Base-by-base conservation (phyloP, 257 asterid species). In the Capsicum rhomboideum region DNA sequence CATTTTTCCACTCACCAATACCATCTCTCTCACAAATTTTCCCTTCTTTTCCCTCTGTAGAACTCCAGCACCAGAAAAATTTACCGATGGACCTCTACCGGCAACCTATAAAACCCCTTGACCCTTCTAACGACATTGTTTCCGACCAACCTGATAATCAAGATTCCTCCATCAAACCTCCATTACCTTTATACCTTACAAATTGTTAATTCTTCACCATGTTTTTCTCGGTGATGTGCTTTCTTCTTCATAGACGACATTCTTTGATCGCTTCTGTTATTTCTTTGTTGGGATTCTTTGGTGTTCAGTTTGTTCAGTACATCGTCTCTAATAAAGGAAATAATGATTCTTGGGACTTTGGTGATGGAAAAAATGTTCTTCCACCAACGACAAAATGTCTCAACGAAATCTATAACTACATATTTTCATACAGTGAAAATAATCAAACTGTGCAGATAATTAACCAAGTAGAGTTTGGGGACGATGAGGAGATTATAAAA, bases 401-500 rank as follows among this genome's bases (percentile, higher is more conserved):
- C 88, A 86, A 6, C 44, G 64, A 13, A 69, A 58, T 55, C 56
- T 89, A 3, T 67, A 31, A 40, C 0, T n/a, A n/a, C n/a, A n/a
- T n/a, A n/a, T n/a, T n/a, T n/a, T n/a, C n/a, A n/a, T n/a, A n/a
- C n/a, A n/a, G n/a, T n/a, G n/a, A n/a, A n/a, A 7, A 7, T 34
- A 34, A 40, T 34, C 40, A 34, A 34, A 34, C 40, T 34, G 40
- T 34, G 40, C 40, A 34, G 40, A 34, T 2, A 34, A 34, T 34
- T 34, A 34, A 34, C 4, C 40, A 34, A 2, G 40, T 34, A 34
- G 40, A 34, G 40, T 34, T 34, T 3, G 82, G 52, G 75, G 90
- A 89, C 10, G 92, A 89, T 17, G 94, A 91, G 82, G 85, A 85
- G 56, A 74, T 91, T 31, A 77, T 91, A 3, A 83, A 83, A 11